A percentile compares a stretch with the other conserved stretches of the same genome.
Evolutionary conservation across 495 filamentous ascomycete genomes (phyloP).

Genomic region (Tuber calosporum): DNA sequence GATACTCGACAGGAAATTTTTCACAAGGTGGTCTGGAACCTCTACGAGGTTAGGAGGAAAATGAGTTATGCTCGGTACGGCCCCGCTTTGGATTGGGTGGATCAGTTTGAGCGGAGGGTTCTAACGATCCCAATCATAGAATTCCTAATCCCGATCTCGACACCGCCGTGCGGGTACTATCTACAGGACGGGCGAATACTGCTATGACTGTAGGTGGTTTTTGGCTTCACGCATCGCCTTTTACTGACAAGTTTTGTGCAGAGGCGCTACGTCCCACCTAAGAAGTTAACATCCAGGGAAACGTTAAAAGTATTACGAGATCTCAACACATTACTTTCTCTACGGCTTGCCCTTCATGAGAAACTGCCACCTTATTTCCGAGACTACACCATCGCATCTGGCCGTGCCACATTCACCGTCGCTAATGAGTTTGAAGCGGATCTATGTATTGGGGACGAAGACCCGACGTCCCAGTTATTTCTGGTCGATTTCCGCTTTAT

Average conservation of each 20-base stretch:
- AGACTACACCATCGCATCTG: slow-evolving; percentile 65
- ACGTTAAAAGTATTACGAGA: slow-evolving; percentile 63
- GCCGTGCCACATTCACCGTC: slow-evolving; percentile 78
- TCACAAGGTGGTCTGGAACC: slow-evolving; percentile 50
- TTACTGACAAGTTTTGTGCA: slow-evolving; percentile 44
- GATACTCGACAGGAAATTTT: slow-evolving; percentile 54
- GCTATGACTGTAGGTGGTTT: slow-evolving; percentile 46
- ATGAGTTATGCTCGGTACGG: slow-evolving; percentile 50
- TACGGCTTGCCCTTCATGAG: slow-evolving; percentile 71
- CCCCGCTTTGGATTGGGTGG: background rate
- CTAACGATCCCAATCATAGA: slow-evolving; percentile 43
- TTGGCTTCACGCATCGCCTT: slow-evolving; percentile 8
- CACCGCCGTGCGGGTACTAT: slow-evolving; percentile 78
- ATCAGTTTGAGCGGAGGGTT: background rate
- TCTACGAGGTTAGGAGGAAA: slow-evolving; percentile 63
- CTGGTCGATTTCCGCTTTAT: slow-evolving; percentile 86
- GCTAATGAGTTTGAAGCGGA: slow-evolving; percentile 86
- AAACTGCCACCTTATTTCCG: slow-evolving; percentile 62
- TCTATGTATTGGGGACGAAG: slow-evolving; percentile 75
- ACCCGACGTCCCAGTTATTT: slow-evolving; percentile 71
- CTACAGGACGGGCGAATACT: slow-evolving; percentile 56
- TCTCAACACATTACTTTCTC: slow-evolving; percentile 72
- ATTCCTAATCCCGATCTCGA: slow-evolving; percentile 81
- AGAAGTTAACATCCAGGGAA: slow-evolving; percentile 58
- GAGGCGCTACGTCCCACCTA: slow-evolving; percentile 72